Conservation (phyloP, 768 basidiomycete genomes). For the Asterophora lycoperdoides region DNA sequence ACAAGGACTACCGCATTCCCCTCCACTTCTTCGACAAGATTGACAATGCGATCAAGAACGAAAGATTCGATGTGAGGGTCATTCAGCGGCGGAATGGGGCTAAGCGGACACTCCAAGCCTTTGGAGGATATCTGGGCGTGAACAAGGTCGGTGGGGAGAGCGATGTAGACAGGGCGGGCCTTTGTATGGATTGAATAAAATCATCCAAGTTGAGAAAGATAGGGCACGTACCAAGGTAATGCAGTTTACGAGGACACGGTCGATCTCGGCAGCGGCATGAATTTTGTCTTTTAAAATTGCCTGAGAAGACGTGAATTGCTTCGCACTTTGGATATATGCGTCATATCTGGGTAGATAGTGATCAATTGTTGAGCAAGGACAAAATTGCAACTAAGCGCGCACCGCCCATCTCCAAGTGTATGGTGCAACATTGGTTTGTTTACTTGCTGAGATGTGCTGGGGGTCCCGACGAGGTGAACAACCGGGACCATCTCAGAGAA, state of each 20-base stretch:
- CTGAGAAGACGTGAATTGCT: slow-evolving; percentile 71
- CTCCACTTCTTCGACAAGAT: slow-evolving; percentile 57
- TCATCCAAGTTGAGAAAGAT: not conserved
- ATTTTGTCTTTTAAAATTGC: slow-evolving; percentile 50
- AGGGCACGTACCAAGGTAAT: slow-evolving; percentile 42
- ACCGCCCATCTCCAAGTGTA: slow-evolving; percentile 15
- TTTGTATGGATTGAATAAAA: slow-evolving; percentile 21
- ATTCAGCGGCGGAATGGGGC: slow-evolving; percentile 45
- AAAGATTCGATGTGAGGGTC: slow-evolving; percentile 57
- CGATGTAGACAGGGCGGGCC: slow-evolving; percentile 87
- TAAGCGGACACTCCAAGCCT: slow-evolving; percentile 57
- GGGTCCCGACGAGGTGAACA: slow-evolving; percentile 76
- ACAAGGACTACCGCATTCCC: slow-evolving; percentile 73
- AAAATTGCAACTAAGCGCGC: not conserved
- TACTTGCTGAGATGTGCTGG: slow-evolving; percentile 10
- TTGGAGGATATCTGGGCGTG: slow-evolving; percentile 60
- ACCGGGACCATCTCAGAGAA: slow-evolving; percentile 89
- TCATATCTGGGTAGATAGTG: slow-evolving; percentile 49
- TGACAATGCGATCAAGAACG: slow-evolving; percentile 69
- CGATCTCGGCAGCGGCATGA: slow-evolving; percentile 66
- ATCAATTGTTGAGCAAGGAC: no score
- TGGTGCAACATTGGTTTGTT: slow-evolving; percentile 14
- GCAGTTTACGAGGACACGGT: slow-evolving; percentile 70
- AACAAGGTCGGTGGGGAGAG: slow-evolving; percentile 81
- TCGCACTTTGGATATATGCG: slow-evolving; percentile 71